Evolutionary conservation across 176 grass and related monocot species (phyloP), one percentile per base, ranked within the genome.

Genomic region (Carex kokanica): DNA sequence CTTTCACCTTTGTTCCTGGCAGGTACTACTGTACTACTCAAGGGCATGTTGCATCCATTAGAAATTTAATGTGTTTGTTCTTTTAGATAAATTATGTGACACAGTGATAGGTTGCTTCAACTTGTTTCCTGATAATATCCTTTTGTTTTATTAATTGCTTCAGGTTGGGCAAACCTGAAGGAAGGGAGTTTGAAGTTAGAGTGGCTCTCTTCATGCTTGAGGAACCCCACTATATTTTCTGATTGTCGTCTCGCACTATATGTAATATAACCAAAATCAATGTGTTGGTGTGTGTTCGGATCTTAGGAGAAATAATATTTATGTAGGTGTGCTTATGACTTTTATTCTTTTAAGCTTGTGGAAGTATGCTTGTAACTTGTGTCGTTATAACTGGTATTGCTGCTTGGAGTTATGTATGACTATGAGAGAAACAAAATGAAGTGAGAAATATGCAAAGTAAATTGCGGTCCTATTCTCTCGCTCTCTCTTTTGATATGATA

Each of bases 1-100:
- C 93, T 45, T 89, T 99, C 64, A 85, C 89, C 36, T 95, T 99
- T 88, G 89, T 99, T 84, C 93, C 91, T 83, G 93, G 96, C 64
- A 99, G 85, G 96, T 99, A 95, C 21, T 12, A 40, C 5, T 41
- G n/a, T n/a, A n/a, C n/a, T n/a, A n/a, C n/a, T n/a, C 40, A 23
- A 68, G 45, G 2, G 74, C 67, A 24, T 7, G 36, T 80, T 57
- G 32, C 34, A 1, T 8, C n/a, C 43, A 73, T 54, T 9, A 78
- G 75, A n/a, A 43, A 61, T 6, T 60, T 24, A 66, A 65, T 20
- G 5, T 64, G 13, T 66, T 43, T 82, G 21, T 54, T 27, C 24
- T 54, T 15, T 77, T 54, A 75, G 23, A 53, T 53, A 52, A n/a
- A 49, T 73, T 24, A 74, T 74, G 70, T 74, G 43, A 74, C 32